Evolutionary conservation across 176 grass and related monocot species (phyloP).

Genomic region (Triticum urartu): DNA sequence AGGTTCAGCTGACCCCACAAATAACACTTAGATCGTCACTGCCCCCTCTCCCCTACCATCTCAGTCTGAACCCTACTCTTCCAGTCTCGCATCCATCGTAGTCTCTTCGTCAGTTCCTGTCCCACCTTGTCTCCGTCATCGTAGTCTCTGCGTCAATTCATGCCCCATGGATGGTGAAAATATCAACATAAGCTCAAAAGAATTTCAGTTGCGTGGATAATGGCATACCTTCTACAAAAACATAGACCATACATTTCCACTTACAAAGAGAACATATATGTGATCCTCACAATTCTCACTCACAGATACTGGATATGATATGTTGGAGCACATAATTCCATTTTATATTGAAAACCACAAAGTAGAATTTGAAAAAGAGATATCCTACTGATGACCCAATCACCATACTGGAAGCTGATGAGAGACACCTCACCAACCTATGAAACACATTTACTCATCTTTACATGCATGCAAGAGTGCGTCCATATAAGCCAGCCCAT

Average conservation of each 20-base stretch:
- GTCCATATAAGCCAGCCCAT: conserved; percentile 14
- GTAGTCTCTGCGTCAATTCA: background rate
- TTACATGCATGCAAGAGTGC: background rate
- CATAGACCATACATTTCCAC: background rate
- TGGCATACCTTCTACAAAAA: background rate
- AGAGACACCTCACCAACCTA: conserved; percentile 8
- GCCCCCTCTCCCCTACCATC: too few relatives aligned
- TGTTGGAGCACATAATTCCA: background rate
- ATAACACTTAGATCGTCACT: too few relatives aligned
- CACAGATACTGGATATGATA: background rate
- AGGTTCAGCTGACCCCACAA: too few relatives aligned
- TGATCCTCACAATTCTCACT: background rate
- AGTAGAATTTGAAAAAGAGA: background rate
- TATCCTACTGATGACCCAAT: background rate
- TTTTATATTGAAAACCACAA: background rate
- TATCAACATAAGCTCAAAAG: background rate
- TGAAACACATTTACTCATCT: background rate
- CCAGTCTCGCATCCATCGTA: background rate
- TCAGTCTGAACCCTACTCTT: background rate
- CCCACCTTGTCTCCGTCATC: background rate
- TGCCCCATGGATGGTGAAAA: background rate
- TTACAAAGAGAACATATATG: background rate
- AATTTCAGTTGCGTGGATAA: background rate
- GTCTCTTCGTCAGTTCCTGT: background rate
- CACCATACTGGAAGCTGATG: background rate